Base-by-base conservation (phyloP, 352 stramenopile species). In the Pythium phragmitis region DNA sequence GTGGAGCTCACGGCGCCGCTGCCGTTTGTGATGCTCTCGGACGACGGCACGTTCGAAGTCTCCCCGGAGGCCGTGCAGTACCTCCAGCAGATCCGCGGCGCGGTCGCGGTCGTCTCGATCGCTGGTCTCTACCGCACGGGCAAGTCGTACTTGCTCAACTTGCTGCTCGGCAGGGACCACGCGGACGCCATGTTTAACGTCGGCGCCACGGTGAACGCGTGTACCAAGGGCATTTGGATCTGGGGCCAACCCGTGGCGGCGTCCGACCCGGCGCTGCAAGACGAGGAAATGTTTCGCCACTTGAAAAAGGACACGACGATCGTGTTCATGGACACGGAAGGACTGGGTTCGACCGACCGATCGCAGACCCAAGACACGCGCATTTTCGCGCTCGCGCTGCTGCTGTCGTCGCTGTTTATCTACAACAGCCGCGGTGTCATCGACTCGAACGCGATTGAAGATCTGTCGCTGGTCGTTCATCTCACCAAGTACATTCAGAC, bases 361-460 rank as follows among this genome's bases (percentile, higher is more conserved):
- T 77, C 84, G 55, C 81, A 97, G 69, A 96, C 85, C 8, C 83
- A 97, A 51, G 90, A 97, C 74, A 92, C 86, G 57, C 83, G 87
- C 57, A 93, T 97, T 68, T 97, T 97, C 64, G 82, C 89, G 26
- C 73, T 97, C 9, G 88, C 86, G 33, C 63, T 97, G 68, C 71
- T 97, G 19, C 72, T 97, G 26, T 80, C 79, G 21, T 94, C 88
- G 33, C 86, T 82, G 57, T 96, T 97, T 55, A 82, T 97, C 47
- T 97, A 96, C 81, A 97, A 97, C 72, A 95, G 81, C 59, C 83
- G 83, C n/a, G 90, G 90, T 14, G 87, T 95, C 1, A 97, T 97
- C 60, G 90, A 97, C 69, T 81, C 76, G 30, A 93, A 92, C 41
- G 89, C 90, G 8, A 92, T 97, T 61, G 87, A 95, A 54, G 84